Evolutionary conservation across 768 basidiomycete species (phyloP).

Genomic region (Trametes cubensis): DNA sequence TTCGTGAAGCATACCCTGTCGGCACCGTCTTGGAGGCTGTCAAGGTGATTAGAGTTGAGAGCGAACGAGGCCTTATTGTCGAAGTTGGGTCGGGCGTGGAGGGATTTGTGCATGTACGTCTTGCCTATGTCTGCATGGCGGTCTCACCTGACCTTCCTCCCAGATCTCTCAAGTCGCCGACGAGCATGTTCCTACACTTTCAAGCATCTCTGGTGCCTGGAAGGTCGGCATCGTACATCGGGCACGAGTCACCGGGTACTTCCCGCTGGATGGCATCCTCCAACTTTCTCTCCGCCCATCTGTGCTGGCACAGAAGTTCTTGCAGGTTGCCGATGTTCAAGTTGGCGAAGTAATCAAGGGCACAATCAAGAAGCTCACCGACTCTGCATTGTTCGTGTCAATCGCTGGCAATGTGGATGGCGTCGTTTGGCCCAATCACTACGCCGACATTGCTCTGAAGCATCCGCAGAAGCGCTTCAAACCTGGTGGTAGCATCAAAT

Average conservation of each 20-base stretch:
- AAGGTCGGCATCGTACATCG: conserved; percentile 76
- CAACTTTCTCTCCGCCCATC: conserved; percentile 86
- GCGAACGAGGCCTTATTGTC: conserved; percentile 80
- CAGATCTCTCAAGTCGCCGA: conserved; percentile 95
- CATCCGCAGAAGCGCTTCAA: conserved; percentile 93
- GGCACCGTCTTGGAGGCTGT: conserved; percentile 74
- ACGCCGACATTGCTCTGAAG: conserved; percentile 92
- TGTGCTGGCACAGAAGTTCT: conserved; percentile 81
- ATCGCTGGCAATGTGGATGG: conserved; percentile 89
- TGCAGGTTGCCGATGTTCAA: conserved; percentile 78
- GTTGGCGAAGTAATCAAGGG: conserved; percentile 89
- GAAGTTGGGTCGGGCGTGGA: conserved; percentile 63
- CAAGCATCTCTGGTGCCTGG: conserved; percentile 74
- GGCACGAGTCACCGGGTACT: conserved; percentile 86
- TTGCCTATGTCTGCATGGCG: not conserved
- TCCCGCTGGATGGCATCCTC: conserved; percentile 82
- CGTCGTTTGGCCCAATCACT: conserved; percentile 92
- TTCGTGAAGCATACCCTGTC: conserved; percentile 68
- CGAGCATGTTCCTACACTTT: conserved; percentile 82
- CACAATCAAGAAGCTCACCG: conserved; percentile 82
- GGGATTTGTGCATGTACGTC: conserved; percentile 86
- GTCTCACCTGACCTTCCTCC: not conserved
- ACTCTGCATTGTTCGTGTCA: conserved; percentile 81
- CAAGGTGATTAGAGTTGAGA: conserved; percentile 72
- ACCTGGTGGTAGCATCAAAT: conserved; percentile 78